These are phyloP conservation scores for Penicillium occitanis DNA, from an alignment of 2,329 filamentous ascomycete species.

Conservation along the genomic window DNA sequence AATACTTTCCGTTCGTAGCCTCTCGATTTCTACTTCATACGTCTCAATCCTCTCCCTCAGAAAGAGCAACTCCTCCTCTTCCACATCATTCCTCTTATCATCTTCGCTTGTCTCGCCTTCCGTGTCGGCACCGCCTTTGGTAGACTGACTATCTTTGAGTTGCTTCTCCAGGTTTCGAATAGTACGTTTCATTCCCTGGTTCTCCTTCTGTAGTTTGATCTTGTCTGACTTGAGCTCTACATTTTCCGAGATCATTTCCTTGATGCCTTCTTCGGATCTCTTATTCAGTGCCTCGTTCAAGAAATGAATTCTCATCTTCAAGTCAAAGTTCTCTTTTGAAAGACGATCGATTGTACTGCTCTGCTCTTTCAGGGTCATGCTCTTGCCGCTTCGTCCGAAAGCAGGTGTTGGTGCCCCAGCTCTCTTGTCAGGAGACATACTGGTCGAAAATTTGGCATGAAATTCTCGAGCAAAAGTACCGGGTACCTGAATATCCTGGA, in stretches of 20 bases:
- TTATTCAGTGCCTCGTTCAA: constrained; percentile 90
- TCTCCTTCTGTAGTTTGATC: constrained; percentile 85
- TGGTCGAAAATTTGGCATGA: constrained; percentile 64
- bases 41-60: constrained; percentile 82
- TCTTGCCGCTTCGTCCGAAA: constrained; percentile 60
- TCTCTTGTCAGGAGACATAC: constrained; percentile 61
- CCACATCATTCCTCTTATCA: constrained; percentile 47
- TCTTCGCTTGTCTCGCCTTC: constrained; percentile 45
- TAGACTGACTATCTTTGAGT: constrained; percentile 55
- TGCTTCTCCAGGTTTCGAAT: constrained; percentile 85
- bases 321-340: constrained; percentile 96
- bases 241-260: constrained; percentile 97
- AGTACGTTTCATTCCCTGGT: constrained; percentile 75
- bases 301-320: constrained; percentile 97
- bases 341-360: constrained; percentile 95
- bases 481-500: constrained; percentile 86
- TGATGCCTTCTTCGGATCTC: constrained; percentile 91
- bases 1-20: constrained; percentile 73
- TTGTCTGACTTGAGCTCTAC: constrained; percentile 91
- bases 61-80: constrained; percentile 83
- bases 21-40: constrained; percentile 79
- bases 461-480: constrained; percentile 86
- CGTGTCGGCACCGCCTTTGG: constrained; percentile 47
- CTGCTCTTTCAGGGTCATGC: constrained; percentile 91
- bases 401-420: constrained; percentile 52